Evolutionary conservation across 371 early-diverging fungal species (phyloP).

Genomic region (Mortierella sp.): DNA sequence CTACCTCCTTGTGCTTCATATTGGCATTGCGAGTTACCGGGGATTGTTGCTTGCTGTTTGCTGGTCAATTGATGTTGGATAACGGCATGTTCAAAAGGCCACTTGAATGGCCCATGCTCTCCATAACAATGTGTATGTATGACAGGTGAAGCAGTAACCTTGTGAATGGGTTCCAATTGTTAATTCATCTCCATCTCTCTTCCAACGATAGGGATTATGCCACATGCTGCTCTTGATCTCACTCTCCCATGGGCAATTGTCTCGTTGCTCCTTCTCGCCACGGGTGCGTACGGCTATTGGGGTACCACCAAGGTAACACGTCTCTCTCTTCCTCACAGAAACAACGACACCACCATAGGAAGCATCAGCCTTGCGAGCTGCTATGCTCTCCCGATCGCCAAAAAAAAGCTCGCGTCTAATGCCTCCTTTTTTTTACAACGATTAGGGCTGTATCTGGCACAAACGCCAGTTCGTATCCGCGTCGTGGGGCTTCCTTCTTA

Average conservation of each 20-base stretch:
- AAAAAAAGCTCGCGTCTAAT: not conserved
- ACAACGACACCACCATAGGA: not conserved
- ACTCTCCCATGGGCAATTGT: constrained; percentile 51
- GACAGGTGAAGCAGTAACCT: not conserved
- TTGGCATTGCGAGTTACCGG: not conserved
- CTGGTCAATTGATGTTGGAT: no score
- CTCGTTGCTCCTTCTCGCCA: constrained; percentile 32
- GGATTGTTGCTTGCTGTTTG: not conserved
- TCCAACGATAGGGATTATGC: constrained; percentile 47
- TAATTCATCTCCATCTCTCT: not conserved
- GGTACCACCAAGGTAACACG: constrained; percentile 36
- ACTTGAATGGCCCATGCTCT: not conserved
- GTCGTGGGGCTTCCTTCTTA: constrained; percentile 52
- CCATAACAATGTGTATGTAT: not conserved
- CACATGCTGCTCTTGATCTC: constrained; percentile 47
- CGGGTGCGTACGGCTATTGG: constrained; percentile 42
- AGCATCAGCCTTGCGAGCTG: not conserved
- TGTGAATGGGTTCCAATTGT: not conserved
- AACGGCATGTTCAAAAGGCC: no score
- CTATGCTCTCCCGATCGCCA: not conserved
- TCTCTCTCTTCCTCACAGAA: not conserved
- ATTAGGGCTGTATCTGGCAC: constrained; percentile 48
- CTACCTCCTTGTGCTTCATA: not conserved
- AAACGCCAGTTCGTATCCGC: constrained; percentile 51
- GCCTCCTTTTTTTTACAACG: not conserved